Evolutionary conservation across 1,284 basidiomycete species (phyloP).

Genomic region (Hemileia vastatrix): DNA sequence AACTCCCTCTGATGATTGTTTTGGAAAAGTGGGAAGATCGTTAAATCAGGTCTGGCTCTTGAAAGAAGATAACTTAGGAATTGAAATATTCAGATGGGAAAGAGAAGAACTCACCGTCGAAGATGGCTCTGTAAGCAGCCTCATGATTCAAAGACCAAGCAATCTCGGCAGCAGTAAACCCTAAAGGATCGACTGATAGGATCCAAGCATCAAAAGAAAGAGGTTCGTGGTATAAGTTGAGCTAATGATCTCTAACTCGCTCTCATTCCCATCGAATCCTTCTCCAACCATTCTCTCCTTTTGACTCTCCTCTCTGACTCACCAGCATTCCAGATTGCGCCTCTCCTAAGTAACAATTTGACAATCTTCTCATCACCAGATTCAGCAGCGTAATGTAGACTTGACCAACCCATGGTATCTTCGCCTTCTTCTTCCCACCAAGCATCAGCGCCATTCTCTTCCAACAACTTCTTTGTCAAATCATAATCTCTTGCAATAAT

Average conservation of each 20-base stretch:
- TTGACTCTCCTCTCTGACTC: slow-evolving; percentile 38
- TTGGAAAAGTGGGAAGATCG: background rate
- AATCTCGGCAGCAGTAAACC: slow-evolving; percentile 76
- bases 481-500: background rate
- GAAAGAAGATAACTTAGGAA: background rate
- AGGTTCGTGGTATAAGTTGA: background rate
- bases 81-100: slow-evolving; percentile 2
- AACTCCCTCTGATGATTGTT: slow-evolving; percentile 46
- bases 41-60: no score
- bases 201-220: slow-evolving; percentile 23
- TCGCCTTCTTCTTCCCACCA: slow-evolving; percentile 83
- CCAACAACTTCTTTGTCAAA: slow-evolving; percentile 51
- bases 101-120: slow-evolving; percentile 63
- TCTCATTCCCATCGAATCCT: background rate
- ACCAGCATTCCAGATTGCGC: slow-evolving; percentile 87
- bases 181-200: slow-evolving; percentile 56
- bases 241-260: background rate
- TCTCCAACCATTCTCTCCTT: background rate
- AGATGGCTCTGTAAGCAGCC: slow-evolving; percentile 61
- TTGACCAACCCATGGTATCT: slow-evolving; percentile 70
- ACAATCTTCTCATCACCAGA: slow-evolving; percentile 57
- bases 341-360: slow-evolving; percentile 61
- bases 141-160: slow-evolving; percentile 71
- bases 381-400: slow-evolving; percentile 81
- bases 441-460: slow-evolving; percentile 67